These are phyloP conservation scores for Xylaria sp. DNA, from an alignment of 2,329 filamentous ascomycete genomes.

Conservation along the genomic window DNA sequence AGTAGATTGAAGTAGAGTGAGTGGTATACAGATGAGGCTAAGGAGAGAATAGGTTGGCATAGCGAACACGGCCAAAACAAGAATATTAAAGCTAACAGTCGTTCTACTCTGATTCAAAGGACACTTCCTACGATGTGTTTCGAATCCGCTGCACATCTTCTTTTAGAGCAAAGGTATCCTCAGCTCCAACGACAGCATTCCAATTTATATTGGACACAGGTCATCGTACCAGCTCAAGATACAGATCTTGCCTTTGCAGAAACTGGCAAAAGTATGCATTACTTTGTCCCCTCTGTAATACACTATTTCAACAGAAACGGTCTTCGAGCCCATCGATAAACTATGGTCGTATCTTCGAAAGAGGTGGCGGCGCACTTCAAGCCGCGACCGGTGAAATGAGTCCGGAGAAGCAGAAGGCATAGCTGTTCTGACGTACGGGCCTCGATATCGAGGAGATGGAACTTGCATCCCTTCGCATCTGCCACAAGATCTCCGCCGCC, in stretches of 20 bases:
- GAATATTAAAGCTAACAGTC: not conserved
- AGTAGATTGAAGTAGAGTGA: no score
- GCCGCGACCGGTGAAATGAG: not conserved
- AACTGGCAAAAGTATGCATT: no score
- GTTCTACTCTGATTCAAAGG: not conserved
- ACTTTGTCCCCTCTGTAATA: no score
- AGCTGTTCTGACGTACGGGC: not conserved
- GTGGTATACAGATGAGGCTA: no score
- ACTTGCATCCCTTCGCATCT: not conserved
- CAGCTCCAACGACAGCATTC: not conserved
- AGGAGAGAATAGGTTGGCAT: not conserved
- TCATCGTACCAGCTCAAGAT: not conserved
- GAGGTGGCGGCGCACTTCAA: not conserved
- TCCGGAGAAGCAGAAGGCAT: not conserved
- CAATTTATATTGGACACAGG: not conserved
- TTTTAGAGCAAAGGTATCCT: not conserved
- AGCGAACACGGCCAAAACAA: not conserved
- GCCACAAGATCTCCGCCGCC: not conserved
- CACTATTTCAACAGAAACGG: no score
- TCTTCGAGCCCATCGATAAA: not conserved
- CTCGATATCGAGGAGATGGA: not conserved
- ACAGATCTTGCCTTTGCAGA: not conserved
- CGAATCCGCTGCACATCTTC: not conserved
- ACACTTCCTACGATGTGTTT: not conserved
- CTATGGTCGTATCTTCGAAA: not conserved